Conservation (phyloP, 2,329 filamentous ascomycete species). For the Cryphonectria carpinicola region DNA sequence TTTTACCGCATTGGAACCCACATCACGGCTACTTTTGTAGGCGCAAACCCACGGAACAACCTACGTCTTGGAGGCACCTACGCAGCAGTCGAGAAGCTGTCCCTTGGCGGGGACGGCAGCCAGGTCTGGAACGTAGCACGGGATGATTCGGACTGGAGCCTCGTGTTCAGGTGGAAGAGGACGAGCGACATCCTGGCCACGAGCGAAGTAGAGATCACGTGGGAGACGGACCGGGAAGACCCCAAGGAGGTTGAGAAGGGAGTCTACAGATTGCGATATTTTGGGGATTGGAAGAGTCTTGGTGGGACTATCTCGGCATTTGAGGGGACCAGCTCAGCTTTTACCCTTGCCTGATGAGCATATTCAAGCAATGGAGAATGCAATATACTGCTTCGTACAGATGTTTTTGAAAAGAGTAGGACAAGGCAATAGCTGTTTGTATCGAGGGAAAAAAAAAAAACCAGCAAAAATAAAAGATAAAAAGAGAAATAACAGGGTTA, state of each 20-base stretch:
- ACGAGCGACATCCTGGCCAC: conserved; percentile 70
- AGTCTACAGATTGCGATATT: conserved; percentile 80
- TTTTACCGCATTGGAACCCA: conserved; percentile 63
- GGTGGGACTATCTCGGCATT: conserved; percentile 67
- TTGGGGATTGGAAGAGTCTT: conserved; percentile 76
- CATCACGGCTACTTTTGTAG: conserved; percentile 74
- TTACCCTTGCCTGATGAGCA: conserved; percentile 42
- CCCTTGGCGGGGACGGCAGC: conserved; percentile 37
- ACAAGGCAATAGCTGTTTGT: no score
- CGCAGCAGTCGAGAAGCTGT: conserved; percentile 71
- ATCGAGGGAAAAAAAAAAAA: background rate
- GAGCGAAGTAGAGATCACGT: conserved; percentile 78
- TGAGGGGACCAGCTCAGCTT: conserved; percentile 66
- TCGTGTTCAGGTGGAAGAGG: conserved; percentile 80
- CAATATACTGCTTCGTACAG: background rate
- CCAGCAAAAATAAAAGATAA: background rate
- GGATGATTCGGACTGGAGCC: conserved; percentile 80
- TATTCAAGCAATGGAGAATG: background rate
- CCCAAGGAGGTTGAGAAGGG: conserved; percentile 75
- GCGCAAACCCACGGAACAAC: conserved; percentile 89
- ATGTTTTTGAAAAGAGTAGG: no score
- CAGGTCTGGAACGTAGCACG: conserved; percentile 66
- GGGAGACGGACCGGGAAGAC: conserved; percentile 72
- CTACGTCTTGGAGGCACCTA: conserved; percentile 78
- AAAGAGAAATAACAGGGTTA: background rate